These are phyloP conservation scores for Tricholoma matsutake DNA, from an alignment of 768 basidiomycete genomes.

Conservation along the genomic window DNA sequence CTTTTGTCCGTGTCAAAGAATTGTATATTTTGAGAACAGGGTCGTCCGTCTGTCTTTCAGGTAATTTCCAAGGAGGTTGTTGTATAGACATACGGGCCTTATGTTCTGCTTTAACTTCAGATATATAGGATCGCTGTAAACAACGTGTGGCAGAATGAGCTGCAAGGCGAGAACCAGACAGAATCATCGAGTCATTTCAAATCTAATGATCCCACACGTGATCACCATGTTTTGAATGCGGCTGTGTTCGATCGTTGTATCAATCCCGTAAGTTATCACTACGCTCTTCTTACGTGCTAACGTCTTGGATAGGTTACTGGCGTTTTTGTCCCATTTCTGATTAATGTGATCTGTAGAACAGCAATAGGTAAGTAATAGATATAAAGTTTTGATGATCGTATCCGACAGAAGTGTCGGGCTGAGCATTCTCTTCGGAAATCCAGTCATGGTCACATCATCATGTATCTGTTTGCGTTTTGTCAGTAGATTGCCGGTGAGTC, in stretches of 20 bases:
- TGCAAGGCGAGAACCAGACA: slow-evolving; percentile 21
- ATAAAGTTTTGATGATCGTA: not conserved
- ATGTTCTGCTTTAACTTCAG: slow-evolving; percentile 2
- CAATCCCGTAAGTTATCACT: not conserved
- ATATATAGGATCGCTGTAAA: slow-evolving; percentile 11
- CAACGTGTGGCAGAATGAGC: slow-evolving; percentile 14
- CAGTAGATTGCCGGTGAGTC: not conserved
- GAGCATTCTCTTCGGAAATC: not conserved
- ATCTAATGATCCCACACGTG: not conserved
- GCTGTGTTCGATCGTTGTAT: not conserved
- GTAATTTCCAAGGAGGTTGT: slow-evolving; percentile 59
- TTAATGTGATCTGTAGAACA: not conserved
- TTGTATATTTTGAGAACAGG: slow-evolving; percentile 86
- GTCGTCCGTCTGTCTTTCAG: slow-evolving; percentile 41
- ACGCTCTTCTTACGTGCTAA: not conserved
- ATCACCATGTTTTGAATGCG: not conserved
- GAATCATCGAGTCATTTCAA: slow-evolving; percentile 9
- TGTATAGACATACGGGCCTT: slow-evolving; percentile 48
- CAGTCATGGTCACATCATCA: not conserved
- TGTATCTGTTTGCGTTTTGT: not conserved
- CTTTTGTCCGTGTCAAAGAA: slow-evolving; percentile 89
- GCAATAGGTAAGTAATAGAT: not conserved
- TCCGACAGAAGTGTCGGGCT: not conserved
- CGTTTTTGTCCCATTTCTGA: not conserved
- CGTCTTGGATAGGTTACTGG: not conserved